Conservation (phyloP, 2,329 filamentous ascomycete species). For the Pyricularia pennisetigena region DNA sequence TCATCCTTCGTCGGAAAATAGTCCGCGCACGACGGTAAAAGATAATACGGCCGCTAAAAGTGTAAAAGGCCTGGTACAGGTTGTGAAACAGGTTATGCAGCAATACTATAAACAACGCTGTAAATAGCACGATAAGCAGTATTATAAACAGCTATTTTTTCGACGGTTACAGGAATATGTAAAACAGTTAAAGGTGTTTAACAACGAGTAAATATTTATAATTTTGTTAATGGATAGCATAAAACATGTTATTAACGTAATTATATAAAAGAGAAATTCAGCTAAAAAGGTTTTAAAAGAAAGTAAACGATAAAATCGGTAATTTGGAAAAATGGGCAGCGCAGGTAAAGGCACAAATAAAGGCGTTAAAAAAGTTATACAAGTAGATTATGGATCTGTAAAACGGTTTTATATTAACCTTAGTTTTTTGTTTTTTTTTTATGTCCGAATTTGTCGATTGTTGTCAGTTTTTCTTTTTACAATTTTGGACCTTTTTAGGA, state of each 20-base stretch:
- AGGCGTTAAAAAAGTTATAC: not conserved
- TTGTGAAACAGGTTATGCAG: not conserved
- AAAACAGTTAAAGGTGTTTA: too few relatives aligned
- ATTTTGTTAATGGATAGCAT: too few relatives aligned
- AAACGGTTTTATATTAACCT: not conserved
- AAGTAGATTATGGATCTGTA: not conserved
- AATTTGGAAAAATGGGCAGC: too few relatives aligned
- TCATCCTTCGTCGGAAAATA: not conserved
- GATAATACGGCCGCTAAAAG: not conserved
- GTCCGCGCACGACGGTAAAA: not conserved
- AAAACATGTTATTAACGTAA: too few relatives aligned
- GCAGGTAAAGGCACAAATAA: too few relatives aligned
- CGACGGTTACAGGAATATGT: too few relatives aligned
- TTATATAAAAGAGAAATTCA: too few relatives aligned
- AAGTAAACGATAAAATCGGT: too few relatives aligned
- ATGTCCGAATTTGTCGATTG: not conserved
- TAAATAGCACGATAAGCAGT: not conserved
- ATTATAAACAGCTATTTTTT: too few relatives aligned
- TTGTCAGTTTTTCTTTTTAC: not conserved
- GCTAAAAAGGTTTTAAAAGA: too few relatives aligned
- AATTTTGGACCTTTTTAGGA: not conserved
- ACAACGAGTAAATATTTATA: too few relatives aligned
- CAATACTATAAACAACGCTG: not conserved
- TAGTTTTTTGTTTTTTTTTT: not conserved
- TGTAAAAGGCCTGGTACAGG: not conserved